Conservation (phyloP, 495 filamentous ascomycete species). For the Penicillium desertorum region DNA sequence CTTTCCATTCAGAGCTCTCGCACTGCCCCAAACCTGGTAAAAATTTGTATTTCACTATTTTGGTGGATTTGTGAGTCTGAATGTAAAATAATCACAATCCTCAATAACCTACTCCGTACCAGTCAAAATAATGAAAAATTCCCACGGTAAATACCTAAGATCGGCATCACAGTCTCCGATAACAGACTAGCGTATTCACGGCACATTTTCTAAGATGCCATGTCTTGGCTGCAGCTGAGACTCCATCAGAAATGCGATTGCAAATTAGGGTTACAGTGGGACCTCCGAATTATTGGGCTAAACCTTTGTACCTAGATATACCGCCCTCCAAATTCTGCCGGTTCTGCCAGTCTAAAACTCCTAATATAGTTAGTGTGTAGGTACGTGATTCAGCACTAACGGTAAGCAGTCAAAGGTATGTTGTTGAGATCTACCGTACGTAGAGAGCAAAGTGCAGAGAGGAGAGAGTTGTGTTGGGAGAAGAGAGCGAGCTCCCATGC, state of each 20-base stretch:
- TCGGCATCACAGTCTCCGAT: background rate
- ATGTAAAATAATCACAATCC: background rate
- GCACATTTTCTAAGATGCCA: background rate
- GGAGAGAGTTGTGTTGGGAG: no score
- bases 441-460: no score
- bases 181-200: background rate
- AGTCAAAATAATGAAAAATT: background rate
- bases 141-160: background rate
- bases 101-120: background rate
- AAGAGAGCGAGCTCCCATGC: no score
- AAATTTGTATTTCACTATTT: background rate
- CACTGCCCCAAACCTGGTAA: background rate
- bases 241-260: background rate
- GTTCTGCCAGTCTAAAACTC: no score
- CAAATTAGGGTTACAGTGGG: no score
- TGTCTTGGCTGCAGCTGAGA: background rate
- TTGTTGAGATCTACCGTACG: no score
- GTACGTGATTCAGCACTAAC: no score
- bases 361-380: no score
- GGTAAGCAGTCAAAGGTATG: no score
- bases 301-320: no score
- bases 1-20: background rate
- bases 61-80: background rate
- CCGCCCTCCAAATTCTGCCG: no score
- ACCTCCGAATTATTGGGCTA: no score